Conservation (phyloP, 169 alveolate species). For the Plasmodium cynomolgi region DNA sequence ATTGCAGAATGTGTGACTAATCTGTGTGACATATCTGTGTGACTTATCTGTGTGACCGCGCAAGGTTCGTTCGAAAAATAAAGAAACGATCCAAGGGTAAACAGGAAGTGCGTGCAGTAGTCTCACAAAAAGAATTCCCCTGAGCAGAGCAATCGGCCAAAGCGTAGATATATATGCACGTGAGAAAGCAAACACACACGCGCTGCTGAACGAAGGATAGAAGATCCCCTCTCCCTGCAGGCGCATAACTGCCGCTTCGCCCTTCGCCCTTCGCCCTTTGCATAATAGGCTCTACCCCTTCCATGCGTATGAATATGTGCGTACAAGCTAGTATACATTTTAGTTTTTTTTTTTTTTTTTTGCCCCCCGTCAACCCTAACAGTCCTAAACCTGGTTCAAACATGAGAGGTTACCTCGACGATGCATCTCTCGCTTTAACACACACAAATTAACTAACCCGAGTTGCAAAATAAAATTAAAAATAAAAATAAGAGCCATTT, state of each 20-base stretch:
- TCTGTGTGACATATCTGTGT: background rate
- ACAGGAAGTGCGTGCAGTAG: background rate
- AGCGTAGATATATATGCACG: background rate
- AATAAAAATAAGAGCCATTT: background rate
- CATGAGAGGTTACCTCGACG: background rate
- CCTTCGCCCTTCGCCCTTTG: background rate
- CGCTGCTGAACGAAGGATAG: background rate
- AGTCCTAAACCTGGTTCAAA: background rate
- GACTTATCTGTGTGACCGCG: background rate
- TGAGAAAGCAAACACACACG: background rate
- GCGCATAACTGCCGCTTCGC: background rate
- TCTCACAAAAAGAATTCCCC: too few species aligned
- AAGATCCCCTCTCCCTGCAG: background rate
- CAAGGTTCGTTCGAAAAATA: background rate
- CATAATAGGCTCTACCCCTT: background rate
- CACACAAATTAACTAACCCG: background rate
- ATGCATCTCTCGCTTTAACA: background rate
- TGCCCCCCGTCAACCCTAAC: background rate
- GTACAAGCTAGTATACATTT: background rate
- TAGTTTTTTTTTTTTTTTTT: background rate
- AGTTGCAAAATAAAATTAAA: background rate
- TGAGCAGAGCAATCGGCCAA: background rate
- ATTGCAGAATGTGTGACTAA: background rate
- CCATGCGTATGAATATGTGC: background rate
- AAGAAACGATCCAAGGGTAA: background rate